These are phyloP conservation scores for Fomitopsis pulvina DNA, from an alignment of 768 basidiomycete genomes.

Conservation along the genomic window DNA sequence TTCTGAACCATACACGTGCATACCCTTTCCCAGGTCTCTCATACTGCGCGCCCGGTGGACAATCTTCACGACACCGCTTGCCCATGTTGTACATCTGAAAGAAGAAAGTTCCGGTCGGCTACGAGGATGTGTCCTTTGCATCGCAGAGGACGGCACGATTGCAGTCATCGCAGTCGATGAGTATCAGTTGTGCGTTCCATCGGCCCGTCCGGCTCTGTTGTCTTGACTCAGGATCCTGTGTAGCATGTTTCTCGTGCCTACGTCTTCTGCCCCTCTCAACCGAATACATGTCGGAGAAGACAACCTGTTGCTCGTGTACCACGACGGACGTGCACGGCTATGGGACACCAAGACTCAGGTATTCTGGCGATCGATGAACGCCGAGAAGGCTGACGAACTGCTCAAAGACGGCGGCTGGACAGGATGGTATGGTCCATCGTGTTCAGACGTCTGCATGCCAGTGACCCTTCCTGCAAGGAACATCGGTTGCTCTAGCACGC, in stretches of 20 bases:
- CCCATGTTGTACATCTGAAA: conserved; percentile 48
- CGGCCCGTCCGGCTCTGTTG: background rate
- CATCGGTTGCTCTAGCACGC: background rate
- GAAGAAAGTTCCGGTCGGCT: conserved; percentile 49
- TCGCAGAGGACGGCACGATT: conserved; percentile 75
- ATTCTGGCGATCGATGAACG: conserved; percentile 76
- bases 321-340: conserved; percentile 67
- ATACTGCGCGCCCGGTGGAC: conserved; percentile 66
- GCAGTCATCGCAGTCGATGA: conserved; percentile 71
- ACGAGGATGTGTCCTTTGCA: conserved; percentile 62
- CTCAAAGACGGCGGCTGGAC: conserved; percentile 69
- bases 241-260: conserved; percentile 80
- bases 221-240: conserved; percentile 1
- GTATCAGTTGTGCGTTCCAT: conserved; percentile 63
- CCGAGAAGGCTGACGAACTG: conserved; percentile 72
- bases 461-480: background rate
- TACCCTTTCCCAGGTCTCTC: conserved; percentile 24
- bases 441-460: background rate
- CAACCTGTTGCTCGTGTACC: conserved; percentile 71
- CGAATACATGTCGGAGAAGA: conserved; percentile 59
- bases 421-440: conserved; percentile 44
- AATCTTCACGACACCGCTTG: conserved; percentile 62
- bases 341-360: conserved; percentile 86
- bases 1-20: background rate
- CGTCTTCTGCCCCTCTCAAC: conserved; percentile 60